Evolutionary conservation across 768 basidiomycete genomes (phyloP).

Genomic region (Pleurotus platypus): DNA sequence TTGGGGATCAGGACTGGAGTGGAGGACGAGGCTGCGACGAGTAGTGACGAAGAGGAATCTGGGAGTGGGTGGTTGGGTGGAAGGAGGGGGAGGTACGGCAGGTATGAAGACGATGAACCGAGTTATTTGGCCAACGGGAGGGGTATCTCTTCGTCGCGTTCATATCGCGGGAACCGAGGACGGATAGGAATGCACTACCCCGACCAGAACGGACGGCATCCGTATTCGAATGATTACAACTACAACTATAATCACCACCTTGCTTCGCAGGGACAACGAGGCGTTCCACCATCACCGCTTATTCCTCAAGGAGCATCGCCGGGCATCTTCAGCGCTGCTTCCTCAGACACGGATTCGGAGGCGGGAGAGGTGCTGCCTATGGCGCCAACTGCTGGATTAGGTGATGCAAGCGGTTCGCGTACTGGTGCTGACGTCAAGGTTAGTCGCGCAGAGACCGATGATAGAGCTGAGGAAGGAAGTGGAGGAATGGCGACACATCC

Average conservation of each 20-base stretch:
- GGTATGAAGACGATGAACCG: constrained; percentile 42
- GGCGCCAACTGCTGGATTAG: constrained; percentile 43
- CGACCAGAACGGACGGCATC: constrained; percentile 21
- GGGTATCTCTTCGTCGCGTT: constrained; percentile 18
- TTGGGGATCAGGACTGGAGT: constrained; percentile 95
- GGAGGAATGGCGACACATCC: constrained; percentile 47
- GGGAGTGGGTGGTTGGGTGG: constrained; percentile 29
- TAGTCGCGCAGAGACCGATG: background rate
- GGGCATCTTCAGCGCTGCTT: constrained; percentile 62
- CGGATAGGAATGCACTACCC: constrained; percentile 59
- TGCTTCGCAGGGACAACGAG: background rate
- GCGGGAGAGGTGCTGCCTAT: constrained; percentile 74
- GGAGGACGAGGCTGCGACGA: constrained; percentile 77
- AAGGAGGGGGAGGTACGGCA: constrained; percentile 33
- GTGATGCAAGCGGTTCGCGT: constrained; percentile 15
- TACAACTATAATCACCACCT: constrained; percentile 58
- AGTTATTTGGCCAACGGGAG: constrained; percentile 28
- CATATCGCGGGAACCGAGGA: constrained; percentile 22
- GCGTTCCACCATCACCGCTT: constrained; percentile 16
- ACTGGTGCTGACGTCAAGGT: constrained; percentile 12
- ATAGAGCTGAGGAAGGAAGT: constrained; percentile 11
- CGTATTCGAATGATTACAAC: background rate
- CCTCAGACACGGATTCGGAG: constrained; percentile 76
- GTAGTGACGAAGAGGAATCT: constrained; percentile 53
- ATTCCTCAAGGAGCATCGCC: constrained; percentile 18